Conservation (phyloP, 2,329 filamentous ascomycete genomes). For the Trichocomaceae sp. region DNA sequence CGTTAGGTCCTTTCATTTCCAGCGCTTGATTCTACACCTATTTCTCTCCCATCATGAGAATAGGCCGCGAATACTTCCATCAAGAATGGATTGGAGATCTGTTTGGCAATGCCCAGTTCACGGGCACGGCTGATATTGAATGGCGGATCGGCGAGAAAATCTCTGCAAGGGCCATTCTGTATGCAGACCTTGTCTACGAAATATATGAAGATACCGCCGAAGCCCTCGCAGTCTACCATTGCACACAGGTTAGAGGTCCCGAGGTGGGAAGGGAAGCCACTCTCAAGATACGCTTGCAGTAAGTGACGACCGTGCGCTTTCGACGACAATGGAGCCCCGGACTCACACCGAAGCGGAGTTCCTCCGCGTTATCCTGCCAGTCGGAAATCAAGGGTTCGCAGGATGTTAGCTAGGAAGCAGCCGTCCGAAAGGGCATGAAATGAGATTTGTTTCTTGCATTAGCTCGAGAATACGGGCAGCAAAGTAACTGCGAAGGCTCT, state of each 20-base stretch:
- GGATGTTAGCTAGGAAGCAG: background rate
- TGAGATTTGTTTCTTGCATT: background rate
- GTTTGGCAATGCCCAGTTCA: background rate
- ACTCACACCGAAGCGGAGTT: background rate
- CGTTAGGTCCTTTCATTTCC: background rate
- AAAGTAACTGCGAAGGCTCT: background rate
- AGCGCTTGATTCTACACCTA: background rate
- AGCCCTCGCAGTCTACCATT: background rate
- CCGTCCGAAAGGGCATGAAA: background rate
- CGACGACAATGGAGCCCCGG: background rate
- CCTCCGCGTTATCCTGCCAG: background rate
- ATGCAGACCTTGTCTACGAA: background rate
- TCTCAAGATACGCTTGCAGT: background rate
- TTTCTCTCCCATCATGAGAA: background rate
- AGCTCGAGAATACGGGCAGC: background rate
- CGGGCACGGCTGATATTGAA: background rate
- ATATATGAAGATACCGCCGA: background rate
- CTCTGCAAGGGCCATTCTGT: background rate
- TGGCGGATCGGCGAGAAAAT: background rate
- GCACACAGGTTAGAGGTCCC: background rate
- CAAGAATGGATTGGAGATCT: background rate
- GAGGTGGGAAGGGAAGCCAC: background rate
- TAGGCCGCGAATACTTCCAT: background rate
- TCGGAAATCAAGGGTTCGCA: background rate
- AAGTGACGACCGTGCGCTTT: background rate